Evolutionary conservation across 2,329 filamentous ascomycete species (phyloP).

Genomic region (Polychaeton citri): DNA sequence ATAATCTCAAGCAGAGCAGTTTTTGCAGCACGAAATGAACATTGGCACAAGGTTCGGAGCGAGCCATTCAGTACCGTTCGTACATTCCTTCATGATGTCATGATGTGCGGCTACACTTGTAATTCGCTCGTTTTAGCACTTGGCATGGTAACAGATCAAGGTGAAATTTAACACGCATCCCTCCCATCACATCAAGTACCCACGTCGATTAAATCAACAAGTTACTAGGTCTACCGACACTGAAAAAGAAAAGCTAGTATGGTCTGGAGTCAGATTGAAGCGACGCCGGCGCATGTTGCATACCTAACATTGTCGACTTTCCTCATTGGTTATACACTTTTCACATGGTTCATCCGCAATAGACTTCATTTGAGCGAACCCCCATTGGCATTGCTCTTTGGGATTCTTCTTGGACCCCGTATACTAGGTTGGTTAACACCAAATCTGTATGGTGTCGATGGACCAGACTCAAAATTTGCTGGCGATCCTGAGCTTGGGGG

Average conservation of each 20-base stretch:
- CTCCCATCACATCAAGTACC: too few relatives aligned
- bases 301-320: slow-evolving; percentile 33
- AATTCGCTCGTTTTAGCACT: too few relatives aligned
- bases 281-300: slow-evolving; percentile 31
- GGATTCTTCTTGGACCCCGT: slow-evolving; percentile 31
- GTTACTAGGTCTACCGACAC: too few relatives aligned
- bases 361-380: slow-evolving; percentile 36
- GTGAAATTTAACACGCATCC: too few relatives aligned
- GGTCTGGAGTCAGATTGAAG: slow-evolving; percentile 33
- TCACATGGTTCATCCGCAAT: slow-evolving; percentile 33
- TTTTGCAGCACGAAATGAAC: too few relatives aligned
- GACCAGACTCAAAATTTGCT: slow-evolving; percentile 3
- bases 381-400: slow-evolving; percentile 32
- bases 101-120: too few relatives aligned
- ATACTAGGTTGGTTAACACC: slow-evolving; percentile 27
- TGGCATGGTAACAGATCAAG: too few relatives aligned
- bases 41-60: too few relatives aligned
- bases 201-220: too few relatives aligned
- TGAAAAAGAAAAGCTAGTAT: slow-evolving; percentile 13
- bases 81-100: too few relatives aligned
- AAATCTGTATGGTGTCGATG: slow-evolving; percentile 21
- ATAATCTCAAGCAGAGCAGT: too few relatives aligned
- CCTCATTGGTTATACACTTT: slow-evolving; percentile 33
- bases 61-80: too few relatives aligned
- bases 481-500: slow-evolving; percentile 10